Evolutionary conservation across 805 yeast species (phyloP), one percentile per base, ranked within the genome.

Genomic region (Suhomyces prunicola): DNA sequence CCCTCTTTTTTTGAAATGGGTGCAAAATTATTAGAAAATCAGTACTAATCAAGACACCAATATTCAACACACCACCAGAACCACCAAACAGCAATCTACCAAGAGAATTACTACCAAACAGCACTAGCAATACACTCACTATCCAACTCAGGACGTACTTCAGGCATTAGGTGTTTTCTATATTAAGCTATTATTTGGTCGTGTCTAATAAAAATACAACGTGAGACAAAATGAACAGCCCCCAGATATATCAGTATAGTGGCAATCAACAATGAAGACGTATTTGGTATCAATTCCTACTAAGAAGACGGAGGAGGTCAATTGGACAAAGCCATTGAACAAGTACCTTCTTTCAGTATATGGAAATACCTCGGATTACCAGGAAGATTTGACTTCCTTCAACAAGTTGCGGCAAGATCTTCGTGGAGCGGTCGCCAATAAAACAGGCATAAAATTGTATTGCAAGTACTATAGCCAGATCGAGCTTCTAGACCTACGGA

Each of bases 381-480:
- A 78, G 17, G 76, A 75, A n/a, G 90, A 87, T 54, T 73, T 85
- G 45, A 62, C 63, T 29, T 61, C 72, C 9, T 77, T 90, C 62
- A 78, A 84, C 61, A 80, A 82, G 51, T 68, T 86, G 47, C 78
- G 96, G 53, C 78, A 76, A 50, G 88, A 84, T 57, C 72, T 83
- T 17, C 68, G 80, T 26, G 87, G 87, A 10, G 69, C 70, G 66
- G 67, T 68, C 44, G 71, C 71, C 23, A 80, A 76, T 52, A 51
- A 48, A 5, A 71, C 74, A 0, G 83, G 86, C 1, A 70, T 84
- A 39, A 83, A 80, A 56, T 60, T 85, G 17, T 77, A 85, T 57
- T 85, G 82, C 64, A 79, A 80, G 51, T 93, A 93, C 68, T 90
- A 85, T 63, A 88, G 89, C 13, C 94, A 87, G 65, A 67, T 94